These are phyloP conservation scores for Volutella citrinella DNA, from an alignment of 2,329 filamentous ascomycete genomes.

Conservation along the genomic window DNA sequence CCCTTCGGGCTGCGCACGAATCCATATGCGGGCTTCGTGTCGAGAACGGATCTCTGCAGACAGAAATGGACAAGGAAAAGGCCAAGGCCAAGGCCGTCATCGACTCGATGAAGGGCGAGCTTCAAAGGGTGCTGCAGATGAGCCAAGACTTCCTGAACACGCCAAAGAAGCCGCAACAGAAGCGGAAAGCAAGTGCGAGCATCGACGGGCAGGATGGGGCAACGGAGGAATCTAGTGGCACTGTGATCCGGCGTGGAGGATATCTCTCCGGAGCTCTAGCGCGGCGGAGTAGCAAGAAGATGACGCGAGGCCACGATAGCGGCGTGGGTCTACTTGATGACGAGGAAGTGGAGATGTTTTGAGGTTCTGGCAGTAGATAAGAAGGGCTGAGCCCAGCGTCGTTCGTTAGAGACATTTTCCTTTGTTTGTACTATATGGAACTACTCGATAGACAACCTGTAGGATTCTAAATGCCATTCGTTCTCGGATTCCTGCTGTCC, in stretches of 20 bases:
- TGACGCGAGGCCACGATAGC: constrained; percentile 48
- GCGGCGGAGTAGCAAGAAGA: constrained; percentile 36
- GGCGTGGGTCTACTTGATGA: constrained; percentile 55
- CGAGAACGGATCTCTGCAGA: constrained; percentile 41
- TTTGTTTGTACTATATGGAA: constrained; percentile 14
- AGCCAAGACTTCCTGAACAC: constrained; percentile 42
- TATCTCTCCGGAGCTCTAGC: constrained; percentile 26
- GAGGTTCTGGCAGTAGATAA: constrained; percentile 3
- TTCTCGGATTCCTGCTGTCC: no score
- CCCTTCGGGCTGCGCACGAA: constrained; percentile 46
- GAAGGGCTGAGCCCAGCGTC: constrained; percentile 11
- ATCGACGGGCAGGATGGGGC: no score
- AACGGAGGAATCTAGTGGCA: no score
- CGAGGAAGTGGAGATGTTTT: constrained; percentile 40
- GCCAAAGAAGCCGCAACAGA: constrained; percentile 25
- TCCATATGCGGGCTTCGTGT: constrained; percentile 43
- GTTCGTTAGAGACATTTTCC: constrained; percentile 12
- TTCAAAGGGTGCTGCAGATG: constrained; percentile 46
- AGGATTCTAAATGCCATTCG: no score
- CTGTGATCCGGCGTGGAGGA: constrained; percentile 15
- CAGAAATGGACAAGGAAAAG: constrained; percentile 35
- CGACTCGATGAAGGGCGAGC: constrained; percentile 49
- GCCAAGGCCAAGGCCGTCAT: constrained; percentile 42
- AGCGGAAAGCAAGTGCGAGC: no score
- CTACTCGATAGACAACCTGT: no score